phyloP scores from a whole-genome alignment of 1,284 basidiomycete genomes.

The Clitocybe nebularis region DNA sequence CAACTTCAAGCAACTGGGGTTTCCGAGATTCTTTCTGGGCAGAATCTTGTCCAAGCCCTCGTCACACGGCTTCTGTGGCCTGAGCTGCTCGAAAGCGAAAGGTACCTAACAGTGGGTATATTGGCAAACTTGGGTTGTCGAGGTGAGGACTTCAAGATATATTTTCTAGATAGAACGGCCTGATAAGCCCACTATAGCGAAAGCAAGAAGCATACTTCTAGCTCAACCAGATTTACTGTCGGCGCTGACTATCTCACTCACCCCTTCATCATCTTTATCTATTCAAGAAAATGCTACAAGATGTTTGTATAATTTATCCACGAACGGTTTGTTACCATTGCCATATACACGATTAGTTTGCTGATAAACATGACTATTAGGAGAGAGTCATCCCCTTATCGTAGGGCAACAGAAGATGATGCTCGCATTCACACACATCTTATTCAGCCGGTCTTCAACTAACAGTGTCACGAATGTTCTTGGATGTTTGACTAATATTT shows the following conservation, averaged over 20 bases:
- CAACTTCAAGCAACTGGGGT: constrained; percentile 10
- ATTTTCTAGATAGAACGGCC: neutral
- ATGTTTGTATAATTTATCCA: constrained; percentile 16
- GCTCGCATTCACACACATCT: constrained; percentile 8
- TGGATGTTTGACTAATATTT: constrained; percentile 16
- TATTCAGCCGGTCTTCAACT: constrained; percentile 3
- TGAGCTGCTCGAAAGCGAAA: constrained; percentile 11
- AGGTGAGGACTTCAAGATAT: constrained; percentile 9
- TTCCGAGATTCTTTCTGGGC: constrained; percentile 11
- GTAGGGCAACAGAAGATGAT: constrained; percentile 5
- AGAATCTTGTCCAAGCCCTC: constrained; percentile 6
- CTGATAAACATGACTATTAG: constrained; percentile 1
- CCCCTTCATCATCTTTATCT: constrained; percentile 1
- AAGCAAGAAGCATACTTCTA: constrained; percentile 7
- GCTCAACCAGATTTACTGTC: constrained; percentile 8
- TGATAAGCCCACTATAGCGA: constrained; percentile 5
- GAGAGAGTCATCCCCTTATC: constrained; percentile 10
- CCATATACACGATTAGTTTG: neutral
- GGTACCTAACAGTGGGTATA: constrained; percentile 12
- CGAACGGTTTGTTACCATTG: constrained; percentile 7
- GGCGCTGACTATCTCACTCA: constrained; percentile 7
- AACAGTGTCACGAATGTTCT: constrained; percentile 13
- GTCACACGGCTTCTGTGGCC: constrained; percentile 7
- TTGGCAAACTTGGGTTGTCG: constrained; percentile 16
- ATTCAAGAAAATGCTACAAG: constrained; percentile 14